These are phyloP conservation scores for Arthrobotrys iridis DNA, from an alignment of 2,329 filamentous ascomycete genomes.

Conservation along the genomic window DNA sequence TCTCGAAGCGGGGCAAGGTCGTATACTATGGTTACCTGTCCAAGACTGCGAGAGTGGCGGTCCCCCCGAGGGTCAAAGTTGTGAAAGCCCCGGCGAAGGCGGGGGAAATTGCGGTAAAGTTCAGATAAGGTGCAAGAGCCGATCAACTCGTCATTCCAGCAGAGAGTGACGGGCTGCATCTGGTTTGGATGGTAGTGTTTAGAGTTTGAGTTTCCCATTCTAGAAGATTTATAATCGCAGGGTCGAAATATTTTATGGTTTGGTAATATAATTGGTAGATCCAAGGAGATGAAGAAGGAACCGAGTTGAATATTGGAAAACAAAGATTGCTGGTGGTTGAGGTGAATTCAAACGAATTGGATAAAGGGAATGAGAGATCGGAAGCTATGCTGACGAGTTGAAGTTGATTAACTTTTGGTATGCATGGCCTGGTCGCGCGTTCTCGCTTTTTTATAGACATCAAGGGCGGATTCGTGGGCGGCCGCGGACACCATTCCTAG, in stretches of 20 bases:
- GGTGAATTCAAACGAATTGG: neutral
- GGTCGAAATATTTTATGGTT: neutral
- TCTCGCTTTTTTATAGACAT: constrained; percentile 48
- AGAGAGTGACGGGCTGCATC: constrained; percentile 27
- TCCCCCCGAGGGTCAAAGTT: constrained; percentile 48
- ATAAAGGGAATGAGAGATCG: neutral
- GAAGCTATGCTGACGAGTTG: constrained; percentile 27
- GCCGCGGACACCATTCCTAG: constrained; percentile 13
- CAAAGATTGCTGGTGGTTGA: neutral
- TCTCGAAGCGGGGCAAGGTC: constrained; percentile 45
- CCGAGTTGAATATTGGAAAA: constrained; percentile 1
- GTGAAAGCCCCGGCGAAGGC: constrained; percentile 32
- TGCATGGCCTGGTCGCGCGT: neutral
- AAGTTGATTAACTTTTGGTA: constrained; percentile 2
- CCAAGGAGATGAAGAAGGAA: neutral
- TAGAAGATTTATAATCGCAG: neutral
- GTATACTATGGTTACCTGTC: constrained; percentile 28
- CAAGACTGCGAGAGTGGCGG: constrained; percentile 33
- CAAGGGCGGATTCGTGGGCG: neutral
- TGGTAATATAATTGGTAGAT: constrained; percentile 27
- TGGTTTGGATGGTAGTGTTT: constrained; percentile 36
- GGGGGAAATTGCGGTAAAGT: constrained; percentile 44
- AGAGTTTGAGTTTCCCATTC: constrained; percentile 38
- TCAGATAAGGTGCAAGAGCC: constrained; percentile 34
- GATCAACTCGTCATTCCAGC: constrained; percentile 49